Evolutionary conservation across 179 eudicot species (phyloP).

Genomic region (Patellifolia procumbens): DNA sequence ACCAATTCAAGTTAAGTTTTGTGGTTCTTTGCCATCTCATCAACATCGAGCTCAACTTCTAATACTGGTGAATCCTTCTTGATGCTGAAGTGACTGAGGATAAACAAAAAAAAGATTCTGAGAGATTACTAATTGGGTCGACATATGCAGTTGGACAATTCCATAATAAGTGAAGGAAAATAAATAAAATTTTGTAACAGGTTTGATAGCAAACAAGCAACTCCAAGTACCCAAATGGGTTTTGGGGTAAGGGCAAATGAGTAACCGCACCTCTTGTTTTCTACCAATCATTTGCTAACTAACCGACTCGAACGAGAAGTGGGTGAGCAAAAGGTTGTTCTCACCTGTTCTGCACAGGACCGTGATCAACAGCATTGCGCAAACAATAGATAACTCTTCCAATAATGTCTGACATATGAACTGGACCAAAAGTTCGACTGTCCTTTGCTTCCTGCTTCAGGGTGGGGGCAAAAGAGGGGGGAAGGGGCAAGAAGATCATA

Average conservation of each 20-base stretch:
- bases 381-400: slow-evolving; percentile 88
- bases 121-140: not conserved
- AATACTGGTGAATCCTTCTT: slow-evolving; percentile 60
- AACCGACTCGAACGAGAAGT: no score
- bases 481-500: not conserved
- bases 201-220: no score
- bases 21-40: slow-evolving; percentile 84
- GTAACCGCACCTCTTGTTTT: no score
- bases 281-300: no score
- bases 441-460: slow-evolving; percentile 74
- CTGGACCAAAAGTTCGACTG: slow-evolving; percentile 83
- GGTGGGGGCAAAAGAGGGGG: not conserved
- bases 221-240: no score
- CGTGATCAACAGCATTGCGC: slow-evolving; percentile 85
- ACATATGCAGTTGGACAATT: not conserved
- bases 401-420: slow-evolving; percentile 70
- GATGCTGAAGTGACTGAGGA: slow-evolving; percentile 59
- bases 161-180: not conserved
- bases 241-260: no score
- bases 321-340: not conserved
- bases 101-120: not conserved
- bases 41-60: slow-evolving; percentile 87
- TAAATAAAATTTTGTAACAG: not conserved
- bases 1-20: slow-evolving; percentile 41
- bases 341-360: slow-evolving; percentile 89